Base-by-base conservation (phyloP, 2,329 filamentous ascomycete species). In the Phialophora verrucosa region DNA sequence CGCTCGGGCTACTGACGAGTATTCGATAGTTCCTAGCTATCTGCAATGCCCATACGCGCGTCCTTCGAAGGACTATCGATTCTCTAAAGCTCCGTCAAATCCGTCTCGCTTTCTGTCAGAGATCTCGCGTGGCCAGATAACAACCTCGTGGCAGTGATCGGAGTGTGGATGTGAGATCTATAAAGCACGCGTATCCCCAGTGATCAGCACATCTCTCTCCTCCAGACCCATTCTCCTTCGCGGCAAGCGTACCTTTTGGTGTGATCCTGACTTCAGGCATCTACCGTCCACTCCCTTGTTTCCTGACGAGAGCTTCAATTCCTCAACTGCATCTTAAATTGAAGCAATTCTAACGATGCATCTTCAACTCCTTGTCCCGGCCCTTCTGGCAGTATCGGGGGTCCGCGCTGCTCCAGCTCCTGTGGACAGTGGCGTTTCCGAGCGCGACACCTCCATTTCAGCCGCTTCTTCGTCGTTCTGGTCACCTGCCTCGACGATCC, bases 401-500 rank as follows among this genome's bases (percentile, higher is more conserved):
- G 29, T 38, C 6, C 59, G 44, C 2, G 68, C 65, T 20, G 62
- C 65, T 17, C 65, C 68, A 54, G 59, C 63, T 12, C n/a, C 65
- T 5, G 42, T 44, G 23, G 67, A 66, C 29, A 42, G 64, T 44
- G 59, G 7, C 31, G 59, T 66, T 10, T 38, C 57, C n/a, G 60
- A 69, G 42, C 64, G 67, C 12, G 62, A n/a, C 23, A 11, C 72
- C 38, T 47, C 62, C 4, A 20, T 44, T 44, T 44, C 60, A 5
- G 42, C 63, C 14, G 42, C 59, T 11, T 8, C 51, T 23, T 64
- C 56, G 35, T 27, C 25, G 8, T 59, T 65, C 29, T 73, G 54
- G 64, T 60, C 38, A 35, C 70, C 47, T 27, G 64, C 55, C 35
- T 70, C 63, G 51, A 70, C 59, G 59, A 61, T 57, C 68, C 60